Conservation (phyloP, 2,329 filamentous ascomycete genomes). For the Phoma herbarum region DNA sequence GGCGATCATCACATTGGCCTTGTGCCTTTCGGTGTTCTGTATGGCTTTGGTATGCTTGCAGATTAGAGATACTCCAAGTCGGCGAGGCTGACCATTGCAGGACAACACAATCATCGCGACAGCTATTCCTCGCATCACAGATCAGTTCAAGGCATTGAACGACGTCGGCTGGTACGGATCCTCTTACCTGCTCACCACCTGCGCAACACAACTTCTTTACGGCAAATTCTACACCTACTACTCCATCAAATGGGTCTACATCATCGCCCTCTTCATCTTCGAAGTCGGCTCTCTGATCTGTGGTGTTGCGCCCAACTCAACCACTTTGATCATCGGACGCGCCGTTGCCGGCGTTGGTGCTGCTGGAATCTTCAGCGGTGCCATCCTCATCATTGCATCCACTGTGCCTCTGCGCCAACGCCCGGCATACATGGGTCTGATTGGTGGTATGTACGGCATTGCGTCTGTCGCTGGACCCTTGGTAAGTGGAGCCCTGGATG, state of each 20-base stretch:
- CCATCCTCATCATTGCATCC: slow-evolving; percentile 57
- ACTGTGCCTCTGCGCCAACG: slow-evolving; percentile 57
- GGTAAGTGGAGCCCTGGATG: slow-evolving; percentile 28
- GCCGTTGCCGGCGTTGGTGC: slow-evolving; percentile 61
- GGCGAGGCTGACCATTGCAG: slow-evolving; percentile 7
- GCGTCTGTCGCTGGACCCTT: slow-evolving; percentile 59
- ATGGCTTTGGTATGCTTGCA: slow-evolving; percentile 45
- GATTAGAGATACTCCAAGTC: neutral
- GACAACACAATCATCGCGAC: slow-evolving; percentile 50
- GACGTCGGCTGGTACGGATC: slow-evolving; percentile 59
- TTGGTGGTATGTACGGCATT: slow-evolving; percentile 61
- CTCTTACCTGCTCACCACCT: slow-evolving; percentile 54
- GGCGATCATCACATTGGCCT: slow-evolving; percentile 43
- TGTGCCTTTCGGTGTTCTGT: slow-evolving; percentile 51
- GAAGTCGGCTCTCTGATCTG: slow-evolving; percentile 63
- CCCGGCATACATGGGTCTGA: slow-evolving; percentile 59
- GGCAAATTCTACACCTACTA: slow-evolving; percentile 59
- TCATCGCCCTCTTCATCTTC: slow-evolving; percentile 58
- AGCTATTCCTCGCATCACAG: slow-evolving; percentile 59
- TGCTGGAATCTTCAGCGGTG: slow-evolving; percentile 61
- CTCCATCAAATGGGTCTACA: slow-evolving; percentile 58
- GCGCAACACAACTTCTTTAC: slow-evolving; percentile 52
- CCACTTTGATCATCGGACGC: slow-evolving; percentile 61
- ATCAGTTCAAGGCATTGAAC: slow-evolving; percentile 57
- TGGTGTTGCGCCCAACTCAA: slow-evolving; percentile 60